Conservation (phyloP, 306 rosid species). For the Cucumis cinereus region DNA sequence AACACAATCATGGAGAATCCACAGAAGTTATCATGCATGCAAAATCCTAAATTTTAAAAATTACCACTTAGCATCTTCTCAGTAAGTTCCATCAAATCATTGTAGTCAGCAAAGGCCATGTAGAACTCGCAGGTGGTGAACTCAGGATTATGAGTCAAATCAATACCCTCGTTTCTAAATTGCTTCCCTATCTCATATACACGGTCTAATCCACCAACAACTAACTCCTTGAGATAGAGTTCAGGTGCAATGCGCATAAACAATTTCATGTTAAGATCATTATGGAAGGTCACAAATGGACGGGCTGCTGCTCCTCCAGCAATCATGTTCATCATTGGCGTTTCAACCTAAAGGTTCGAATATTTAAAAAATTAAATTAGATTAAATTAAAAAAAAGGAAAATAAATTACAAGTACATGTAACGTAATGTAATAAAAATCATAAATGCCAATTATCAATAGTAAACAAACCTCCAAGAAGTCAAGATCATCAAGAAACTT, state of each 20-base stretch:
- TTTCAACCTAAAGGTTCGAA: slow-evolving; percentile 56
- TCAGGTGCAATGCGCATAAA: slow-evolving; percentile 94
- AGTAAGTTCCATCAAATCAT: slow-evolving; percentile 74
- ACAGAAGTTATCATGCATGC: slow-evolving; percentile 5
- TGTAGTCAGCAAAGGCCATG: slow-evolving; percentile 83
- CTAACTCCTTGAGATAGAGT: slow-evolving; percentile 80
- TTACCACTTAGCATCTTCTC: slow-evolving; percentile 84
- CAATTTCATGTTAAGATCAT: slow-evolving; percentile 76
- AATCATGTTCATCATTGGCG: slow-evolving; percentile 98
- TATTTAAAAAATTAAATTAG: neutral
- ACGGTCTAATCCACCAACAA: slow-evolving; percentile 93
- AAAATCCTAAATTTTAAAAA: neutral
- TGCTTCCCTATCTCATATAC: slow-evolving; percentile 99
- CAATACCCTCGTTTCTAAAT: slow-evolving; percentile 94
- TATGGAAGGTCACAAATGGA: slow-evolving; percentile 85
- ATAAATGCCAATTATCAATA: neutral
- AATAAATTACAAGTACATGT: neutral
- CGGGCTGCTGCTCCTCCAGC: slow-evolving; percentile 98
- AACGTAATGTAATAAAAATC: neutral
- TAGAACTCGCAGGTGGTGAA: slow-evolving; percentile 95
- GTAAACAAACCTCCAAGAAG: slow-evolving; percentile 77
- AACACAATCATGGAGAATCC: neutral
- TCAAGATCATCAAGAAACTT: slow-evolving; percentile 62
- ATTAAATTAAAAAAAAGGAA: neutral
- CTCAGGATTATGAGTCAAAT: slow-evolving; percentile 93